Base-by-base conservation (phyloP, 371 early-diverging fungal species). In the Syncephalis plumigaleata region DNA sequence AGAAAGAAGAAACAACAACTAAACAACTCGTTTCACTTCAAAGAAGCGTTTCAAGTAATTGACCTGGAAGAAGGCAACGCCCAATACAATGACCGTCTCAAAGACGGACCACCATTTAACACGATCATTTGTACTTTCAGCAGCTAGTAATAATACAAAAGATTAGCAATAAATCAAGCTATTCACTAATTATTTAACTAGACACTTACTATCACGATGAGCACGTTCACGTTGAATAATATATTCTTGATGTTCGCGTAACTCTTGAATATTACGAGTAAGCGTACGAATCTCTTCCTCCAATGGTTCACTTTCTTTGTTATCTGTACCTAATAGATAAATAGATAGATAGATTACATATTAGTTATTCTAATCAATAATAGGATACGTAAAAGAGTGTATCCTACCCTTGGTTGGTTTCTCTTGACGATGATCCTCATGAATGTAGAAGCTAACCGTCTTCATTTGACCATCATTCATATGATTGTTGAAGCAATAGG, bases 31-130 rank as follows among this genome's bases (percentile, higher is more conserved):
- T 56, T 77, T 77, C 42, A 74, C 79, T 65, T 81, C 81, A 51
- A 84, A 84, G 64, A 81, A 81, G 21, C 75, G 70, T 56, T 76
- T 80, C 39, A 83, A 66, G 49, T 81, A 82, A 31, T 62, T 67
- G 45, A 84, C 68, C n/a, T 84, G 85, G 70, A 72, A 78, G 38
- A 67, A 53, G 54, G 77, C 76, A 44, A 78, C 81, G 36, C 61
- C 66, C 23, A 75, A 55, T 39, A 84, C 58, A 47, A 82, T 58
- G 17, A 50, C 62, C 31, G 71, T 56, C 59, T 84, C 79, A 43
- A 72, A 63, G 18, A 79, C 52, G n/a, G 83, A 79, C 84, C 84
- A 83, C 76, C 79, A 79, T 47, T 77, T 71, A 27, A 81, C 81
- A 52, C 84, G 75, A 27, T 68, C 53, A 55, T 83, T 79, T n/a